Conservation (phyloP, 495 filamentous ascomycete species). For the Xylaria scruposa region DNA sequence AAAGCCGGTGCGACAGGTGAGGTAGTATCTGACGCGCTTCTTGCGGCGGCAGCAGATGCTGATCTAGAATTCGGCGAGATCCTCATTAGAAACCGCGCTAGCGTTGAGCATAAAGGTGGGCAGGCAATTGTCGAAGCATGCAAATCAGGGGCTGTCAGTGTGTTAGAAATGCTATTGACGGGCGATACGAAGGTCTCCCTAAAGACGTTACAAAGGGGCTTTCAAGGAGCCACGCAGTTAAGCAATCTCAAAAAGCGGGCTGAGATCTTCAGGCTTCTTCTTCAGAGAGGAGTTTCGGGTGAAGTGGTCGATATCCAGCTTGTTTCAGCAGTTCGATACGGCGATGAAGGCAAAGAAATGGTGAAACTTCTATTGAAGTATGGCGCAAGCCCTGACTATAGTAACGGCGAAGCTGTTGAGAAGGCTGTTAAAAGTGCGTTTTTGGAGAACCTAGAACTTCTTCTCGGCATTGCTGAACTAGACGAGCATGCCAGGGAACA, state of each 20-base stretch:
- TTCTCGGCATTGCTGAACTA: constrained; percentile 48
- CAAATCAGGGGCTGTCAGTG: constrained; percentile 44
- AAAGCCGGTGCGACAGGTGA: constrained; percentile 44
- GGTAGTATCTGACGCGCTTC: constrained; percentile 48
- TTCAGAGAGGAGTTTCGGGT: constrained; percentile 48
- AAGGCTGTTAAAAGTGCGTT: constrained; percentile 51
- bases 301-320: constrained; percentile 54
- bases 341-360: constrained; percentile 48
- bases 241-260: constrained; percentile 47
- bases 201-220: constrained; percentile 47
- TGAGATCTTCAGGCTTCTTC: constrained; percentile 49
- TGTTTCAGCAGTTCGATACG: constrained; percentile 51
- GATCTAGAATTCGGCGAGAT: constrained; percentile 51
- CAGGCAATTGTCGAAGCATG: constrained; percentile 55
- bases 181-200: constrained; percentile 40
- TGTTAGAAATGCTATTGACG: constrained; percentile 50
- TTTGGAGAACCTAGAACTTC: constrained; percentile 50
- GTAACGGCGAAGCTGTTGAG: constrained; percentile 55
- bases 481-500: constrained; percentile 28
- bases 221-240: constrained; percentile 53
- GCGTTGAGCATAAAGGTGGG: constrained; percentile 51
- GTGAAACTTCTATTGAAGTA: constrained; percentile 51
- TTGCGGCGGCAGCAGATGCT: constrained; percentile 51
- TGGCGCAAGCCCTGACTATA: constrained; percentile 53
- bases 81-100: constrained; percentile 50